Evolutionary conservation across 1,284 basidiomycete species (phyloP), one percentile per base, ranked within the genome.

Genomic region (Ganoderma boninense): DNA sequence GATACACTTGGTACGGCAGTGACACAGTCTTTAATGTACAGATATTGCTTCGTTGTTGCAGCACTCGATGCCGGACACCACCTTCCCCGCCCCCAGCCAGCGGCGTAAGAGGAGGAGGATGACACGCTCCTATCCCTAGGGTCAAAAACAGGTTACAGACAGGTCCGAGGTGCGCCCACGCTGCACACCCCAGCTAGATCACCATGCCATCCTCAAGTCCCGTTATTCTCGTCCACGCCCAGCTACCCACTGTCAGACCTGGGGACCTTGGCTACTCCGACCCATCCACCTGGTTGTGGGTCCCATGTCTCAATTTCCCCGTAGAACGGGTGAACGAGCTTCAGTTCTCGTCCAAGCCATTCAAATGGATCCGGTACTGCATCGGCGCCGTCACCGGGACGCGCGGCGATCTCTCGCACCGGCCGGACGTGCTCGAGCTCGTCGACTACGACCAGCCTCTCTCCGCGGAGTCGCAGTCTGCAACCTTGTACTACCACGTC

Each of bases 361-460:
- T 54, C 52, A 54, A 54, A 11, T 54, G 52, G 52, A 54, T 54
- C 23, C 52, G 52, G 26, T 54, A 54, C 52, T 54, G 52, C 52
- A 54, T 29, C 52, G 52, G 52, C 26, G 52, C 26, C 10, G 52
- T 54, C 26, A 26, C 26, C 26, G 52, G 52, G 2, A n/a, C 52
- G 11, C 52, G 11, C 2, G 52, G 52, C 26, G 11, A 54, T 26
- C 52, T 54, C 52, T 54, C 52, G 11, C 26, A 29, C 52, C 1
- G 29, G 26, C 10, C 10, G 11, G 52, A 14, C 11, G 3, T 6
- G 52, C 13, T 29, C 26, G 52, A 29, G 1, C 2, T 29, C 13
- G 14, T 54, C 23, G 52, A 54, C 52, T 54, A 54, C 26, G 26
- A 54, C 52, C 23, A 29, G 52, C 26, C 52, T 29, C 52, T 54